These are phyloP conservation scores for Pneumocystis wakefieldiae DNA, from an alignment of 1,139 yeast species.

Conservation along the genomic window DNA sequence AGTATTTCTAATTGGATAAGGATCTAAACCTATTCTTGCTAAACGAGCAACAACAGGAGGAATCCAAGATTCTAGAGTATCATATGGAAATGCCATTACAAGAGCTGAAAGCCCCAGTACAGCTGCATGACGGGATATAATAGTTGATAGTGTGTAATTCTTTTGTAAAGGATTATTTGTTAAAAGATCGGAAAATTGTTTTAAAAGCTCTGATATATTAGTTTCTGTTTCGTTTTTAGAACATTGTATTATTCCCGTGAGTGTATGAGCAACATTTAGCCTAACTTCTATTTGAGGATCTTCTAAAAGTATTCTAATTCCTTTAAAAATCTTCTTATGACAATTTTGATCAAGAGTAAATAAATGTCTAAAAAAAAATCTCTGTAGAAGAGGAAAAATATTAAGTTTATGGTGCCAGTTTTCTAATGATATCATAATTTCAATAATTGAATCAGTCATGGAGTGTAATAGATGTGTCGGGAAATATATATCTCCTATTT, in stretches of 20 bases:
- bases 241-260: slow-evolving; percentile 71
- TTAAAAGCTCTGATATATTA: neutral
- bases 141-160: slow-evolving; percentile 17
- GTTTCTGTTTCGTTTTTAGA: slow-evolving; percentile 21
- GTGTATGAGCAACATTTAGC: slow-evolving; percentile 55
- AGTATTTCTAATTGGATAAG: slow-evolving; percentile 69
- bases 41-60: slow-evolving; percentile 57
- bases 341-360: slow-evolving; percentile 33
- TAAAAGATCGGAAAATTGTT: neutral
- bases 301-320: slow-evolving; percentile 41
- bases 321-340: slow-evolving; percentile 40
- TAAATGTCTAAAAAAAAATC: slow-evolving; percentile 58
- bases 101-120: slow-evolving; percentile 81
- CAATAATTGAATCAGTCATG: slow-evolving; percentile 39
- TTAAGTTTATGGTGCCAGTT: slow-evolving; percentile 58
- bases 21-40: slow-evolving; percentile 51
- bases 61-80: slow-evolving; percentile 83
- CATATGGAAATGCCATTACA: slow-evolving; percentile 78
- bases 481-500: slow-evolving; percentile 46
- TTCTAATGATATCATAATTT: slow-evolving; percentile 30
- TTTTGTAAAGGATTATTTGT: slow-evolving; percentile 3
- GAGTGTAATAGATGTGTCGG: slow-evolving; percentile 31
- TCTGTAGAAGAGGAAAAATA: slow-evolving; percentile 56
- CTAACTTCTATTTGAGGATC: slow-evolving; percentile 63
- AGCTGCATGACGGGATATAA: slow-evolving; percentile 59